A percentile compares a stretch with the other conserved stretches of the same genome.
Evolutionary conservation across 2,329 filamentous ascomycete species (phyloP).

Genomic region (Huntiella bhutanensis): DNA sequence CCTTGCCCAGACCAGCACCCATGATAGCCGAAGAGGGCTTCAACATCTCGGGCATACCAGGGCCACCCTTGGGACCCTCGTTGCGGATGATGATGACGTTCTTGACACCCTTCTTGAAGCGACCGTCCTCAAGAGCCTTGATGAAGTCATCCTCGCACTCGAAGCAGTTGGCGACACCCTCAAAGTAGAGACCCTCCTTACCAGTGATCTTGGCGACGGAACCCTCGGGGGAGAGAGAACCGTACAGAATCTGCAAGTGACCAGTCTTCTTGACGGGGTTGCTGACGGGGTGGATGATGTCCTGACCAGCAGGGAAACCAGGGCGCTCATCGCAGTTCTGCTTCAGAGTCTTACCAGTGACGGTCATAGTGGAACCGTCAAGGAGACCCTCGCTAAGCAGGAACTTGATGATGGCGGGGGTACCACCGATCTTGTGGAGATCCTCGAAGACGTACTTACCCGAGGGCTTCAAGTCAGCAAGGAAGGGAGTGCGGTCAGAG

Average conservation of each 20-base stretch:
- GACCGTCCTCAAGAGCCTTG: conserved; percentile 51
- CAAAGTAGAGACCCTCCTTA: conserved; percentile 74
- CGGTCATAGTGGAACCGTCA: conserved; percentile 59
- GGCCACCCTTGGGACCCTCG: conserved; percentile 82
- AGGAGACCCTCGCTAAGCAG: conserved; percentile 59
- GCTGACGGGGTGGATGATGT: conserved; percentile 60
- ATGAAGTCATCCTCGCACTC: conserved; percentile 71
- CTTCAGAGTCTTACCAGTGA: conserved; percentile 68
- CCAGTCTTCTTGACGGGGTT: conserved; percentile 62
- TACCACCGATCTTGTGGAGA: conserved; percentile 68
- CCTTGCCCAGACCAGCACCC: conserved; percentile 61
- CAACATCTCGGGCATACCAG: conserved; percentile 91
- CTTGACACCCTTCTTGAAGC: conserved; percentile 34
- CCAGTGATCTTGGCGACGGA: conserved; percentile 93
- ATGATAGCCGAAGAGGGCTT: conserved; percentile 79
- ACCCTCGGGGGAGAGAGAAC: conserved; percentile 74
- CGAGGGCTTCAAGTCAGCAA: conserved; percentile 68
- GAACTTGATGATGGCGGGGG: conserved; percentile 69
- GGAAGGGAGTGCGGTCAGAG: conserved; percentile 65
- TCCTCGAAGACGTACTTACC: conserved; percentile 80
- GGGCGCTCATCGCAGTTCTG: conserved; percentile 67
- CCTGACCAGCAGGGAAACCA: conserved; percentile 57
- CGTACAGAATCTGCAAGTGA: conserved; percentile 72
- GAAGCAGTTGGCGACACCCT: conserved; percentile 64
- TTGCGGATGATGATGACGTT: conserved; percentile 86